phyloP scores from a whole-genome alignment of 1,139 yeast species.

The Scheffersomyces quercinus region DNA sequence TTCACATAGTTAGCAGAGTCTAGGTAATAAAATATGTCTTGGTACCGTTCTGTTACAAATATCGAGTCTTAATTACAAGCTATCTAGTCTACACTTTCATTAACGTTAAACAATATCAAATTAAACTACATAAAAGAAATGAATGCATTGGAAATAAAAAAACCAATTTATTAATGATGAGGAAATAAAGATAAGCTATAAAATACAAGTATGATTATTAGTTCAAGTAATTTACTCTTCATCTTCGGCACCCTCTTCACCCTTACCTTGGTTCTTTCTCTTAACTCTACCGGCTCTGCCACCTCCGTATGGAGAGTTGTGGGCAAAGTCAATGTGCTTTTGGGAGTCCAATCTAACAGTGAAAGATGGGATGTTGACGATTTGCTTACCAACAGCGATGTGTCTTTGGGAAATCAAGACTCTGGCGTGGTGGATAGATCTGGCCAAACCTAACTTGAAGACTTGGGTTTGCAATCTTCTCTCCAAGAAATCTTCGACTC shows the following conservation, averaged over 20 bases:
- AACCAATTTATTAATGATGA: constrained; percentile 11
- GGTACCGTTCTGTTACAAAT: no score
- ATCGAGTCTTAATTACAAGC: no score
- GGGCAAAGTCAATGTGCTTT: constrained; percentile 99
- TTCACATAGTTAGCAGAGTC: no score
- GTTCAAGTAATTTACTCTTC: constrained; percentile 52
- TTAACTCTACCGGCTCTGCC: constrained; percentile 99
- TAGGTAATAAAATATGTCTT: no score
- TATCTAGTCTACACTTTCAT: no score
- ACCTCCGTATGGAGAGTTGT: constrained; percentile 99
- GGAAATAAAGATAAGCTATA: constrained; percentile 4
- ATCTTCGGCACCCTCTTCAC: constrained; percentile 66
- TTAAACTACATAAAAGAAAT: constrained; percentile 9
- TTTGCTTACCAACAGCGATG: constrained; percentile 99
- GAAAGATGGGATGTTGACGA: constrained; percentile 98
- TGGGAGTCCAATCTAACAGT: constrained; percentile 99
- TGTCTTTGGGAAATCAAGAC: constrained; percentile 98
- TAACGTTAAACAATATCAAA: no score
- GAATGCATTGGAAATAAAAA: constrained; percentile 3
- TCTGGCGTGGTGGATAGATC: constrained; percentile 99
- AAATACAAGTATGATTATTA: constrained; percentile 8
- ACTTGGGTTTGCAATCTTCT: constrained; percentile 99
- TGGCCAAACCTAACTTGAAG: constrained; percentile 99
- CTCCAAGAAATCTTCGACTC: constrained; percentile 99
- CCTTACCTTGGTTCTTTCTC: constrained; percentile 90